Evolutionary conservation across 805 yeast species (phyloP).

Genomic region (Saitoella complicata): DNA sequence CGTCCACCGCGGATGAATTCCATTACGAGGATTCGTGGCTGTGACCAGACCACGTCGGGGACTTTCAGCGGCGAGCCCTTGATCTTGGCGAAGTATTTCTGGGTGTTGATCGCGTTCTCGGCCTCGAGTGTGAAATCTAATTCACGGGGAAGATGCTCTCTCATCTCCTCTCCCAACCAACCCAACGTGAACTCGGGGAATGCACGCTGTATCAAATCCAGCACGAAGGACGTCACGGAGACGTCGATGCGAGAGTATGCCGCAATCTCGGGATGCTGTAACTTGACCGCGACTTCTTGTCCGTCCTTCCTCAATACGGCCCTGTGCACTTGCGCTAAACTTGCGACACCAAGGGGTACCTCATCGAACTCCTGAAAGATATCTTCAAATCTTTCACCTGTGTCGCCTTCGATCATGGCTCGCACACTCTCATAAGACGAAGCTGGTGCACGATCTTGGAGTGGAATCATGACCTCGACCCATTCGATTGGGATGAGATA

Average conservation of each 20-base stretch:
- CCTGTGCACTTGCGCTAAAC: conserved; percentile 86
- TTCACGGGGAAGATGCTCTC: conserved; percentile 75
- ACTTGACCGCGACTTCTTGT: conserved; percentile 75
- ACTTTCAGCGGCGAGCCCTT: conserved; percentile 56
- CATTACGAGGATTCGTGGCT: conserved; percentile 47
- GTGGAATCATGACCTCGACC: conserved; percentile 86
- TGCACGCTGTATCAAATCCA: conserved; percentile 50
- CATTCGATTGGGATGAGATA: conserved; percentile 83
- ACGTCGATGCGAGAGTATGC: conserved; percentile 88
- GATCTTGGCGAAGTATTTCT: conserved; percentile 44
- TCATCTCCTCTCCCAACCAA: conserved; percentile 93
- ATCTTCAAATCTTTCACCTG: conserved; percentile 44
- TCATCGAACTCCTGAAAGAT: conserved; percentile 50
- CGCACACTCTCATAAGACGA: conserved; percentile 56
- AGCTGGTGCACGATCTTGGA: conserved; percentile 80
- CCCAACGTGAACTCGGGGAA: conserved; percentile 88
- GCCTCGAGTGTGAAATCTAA: conserved; percentile 82
- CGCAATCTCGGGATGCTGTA: conserved; percentile 77
- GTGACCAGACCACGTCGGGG: conserved; percentile 54
- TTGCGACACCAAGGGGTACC: conserved; percentile 83
- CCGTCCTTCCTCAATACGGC: conserved; percentile 47
- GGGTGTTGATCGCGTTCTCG: conserved; percentile 55
- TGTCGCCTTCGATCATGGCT: conserved; percentile 50
- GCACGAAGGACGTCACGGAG: conserved; percentile 57
- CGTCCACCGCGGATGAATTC: conserved; percentile 72